phyloP scores from a whole-genome alignment of 805 yeast genomes.

The Yarrowia bubula region DNA sequence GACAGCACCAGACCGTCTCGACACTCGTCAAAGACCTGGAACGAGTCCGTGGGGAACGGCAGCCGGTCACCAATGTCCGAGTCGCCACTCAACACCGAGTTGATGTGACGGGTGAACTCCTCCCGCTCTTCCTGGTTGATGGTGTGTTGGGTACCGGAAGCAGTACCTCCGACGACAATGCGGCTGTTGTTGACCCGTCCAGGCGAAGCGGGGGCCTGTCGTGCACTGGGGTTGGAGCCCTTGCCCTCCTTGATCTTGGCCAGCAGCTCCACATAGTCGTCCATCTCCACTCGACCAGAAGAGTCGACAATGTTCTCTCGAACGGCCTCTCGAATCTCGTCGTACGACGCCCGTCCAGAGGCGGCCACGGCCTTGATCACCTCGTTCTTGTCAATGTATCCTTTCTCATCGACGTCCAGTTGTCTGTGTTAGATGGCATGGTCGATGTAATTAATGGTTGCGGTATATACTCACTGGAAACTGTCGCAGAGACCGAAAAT shows the following conservation, averaged over 20 bases:
- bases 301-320: constrained; percentile 92
- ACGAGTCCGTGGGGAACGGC: constrained; percentile 90
- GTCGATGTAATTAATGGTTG: neutral
- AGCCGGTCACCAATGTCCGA: constrained; percentile 75
- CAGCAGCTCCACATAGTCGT: constrained; percentile 82
- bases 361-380: constrained; percentile 80
- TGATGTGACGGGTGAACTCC: constrained; percentile 95
- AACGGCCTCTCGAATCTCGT: constrained; percentile 88
- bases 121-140: constrained; percentile 95
- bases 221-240: constrained; percentile 20
- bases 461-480: constrained; percentile 47
- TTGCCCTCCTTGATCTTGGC: constrained; percentile 67
- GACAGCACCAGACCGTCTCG: constrained; percentile 92
- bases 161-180: constrained; percentile 78
- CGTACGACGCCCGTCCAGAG: constrained; percentile 79
- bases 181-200: constrained; percentile 41
- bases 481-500: constrained; percentile 80
- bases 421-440: constrained; percentile 41
- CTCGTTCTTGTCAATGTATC: constrained; percentile 89
- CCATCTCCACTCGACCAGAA: constrained; percentile 93
- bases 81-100: constrained; percentile 87
- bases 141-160: constrained; percentile 93
- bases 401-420: constrained; percentile 87
- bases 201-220: constrained; percentile 28
- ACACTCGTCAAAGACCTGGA: constrained; percentile 95